Evolutionary conservation across 73 alveolate species (phyloP).

Genomic region (Tetrahymena malaccensis): DNA sequence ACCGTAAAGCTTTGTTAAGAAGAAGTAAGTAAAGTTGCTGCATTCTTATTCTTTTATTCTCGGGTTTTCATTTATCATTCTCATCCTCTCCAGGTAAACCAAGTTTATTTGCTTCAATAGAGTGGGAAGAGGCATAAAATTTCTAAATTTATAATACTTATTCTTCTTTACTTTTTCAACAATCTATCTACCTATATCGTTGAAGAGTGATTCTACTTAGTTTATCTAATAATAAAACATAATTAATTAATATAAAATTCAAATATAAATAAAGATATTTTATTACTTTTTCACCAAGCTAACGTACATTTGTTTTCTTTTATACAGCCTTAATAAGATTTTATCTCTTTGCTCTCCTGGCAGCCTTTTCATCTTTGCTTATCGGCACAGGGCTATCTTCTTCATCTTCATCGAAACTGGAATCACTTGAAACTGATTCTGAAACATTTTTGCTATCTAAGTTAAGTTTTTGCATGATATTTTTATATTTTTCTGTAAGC

Average conservation of each 20-base stretch:
- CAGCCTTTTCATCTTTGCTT: neutral
- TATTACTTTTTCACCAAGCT: neutral
- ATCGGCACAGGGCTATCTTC: neutral
- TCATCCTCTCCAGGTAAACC: neutral
- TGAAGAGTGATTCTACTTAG: neutral
- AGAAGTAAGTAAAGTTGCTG: neutral
- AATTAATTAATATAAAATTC: neutral
- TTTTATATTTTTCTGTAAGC: neutral
- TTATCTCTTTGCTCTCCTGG: neutral
- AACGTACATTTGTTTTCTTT: neutral
- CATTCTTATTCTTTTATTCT: neutral
- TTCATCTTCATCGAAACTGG: neutral
- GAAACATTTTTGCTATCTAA: neutral
- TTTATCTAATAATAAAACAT: neutral
- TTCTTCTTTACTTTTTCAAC: neutral
- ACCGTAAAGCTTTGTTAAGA: constrained; percentile 6
- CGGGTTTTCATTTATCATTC: neutral
- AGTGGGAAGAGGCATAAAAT: neutral
- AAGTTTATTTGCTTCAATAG: neutral
- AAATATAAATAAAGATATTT: neutral
- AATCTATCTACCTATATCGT: neutral
- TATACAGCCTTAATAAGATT: neutral
- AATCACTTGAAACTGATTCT: neutral
- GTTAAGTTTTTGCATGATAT: neutral
- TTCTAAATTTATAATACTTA: neutral